Evolutionary conservation across 83 land plant species (phyloP).

Genomic region (Isoetes engelmannii): DNA sequence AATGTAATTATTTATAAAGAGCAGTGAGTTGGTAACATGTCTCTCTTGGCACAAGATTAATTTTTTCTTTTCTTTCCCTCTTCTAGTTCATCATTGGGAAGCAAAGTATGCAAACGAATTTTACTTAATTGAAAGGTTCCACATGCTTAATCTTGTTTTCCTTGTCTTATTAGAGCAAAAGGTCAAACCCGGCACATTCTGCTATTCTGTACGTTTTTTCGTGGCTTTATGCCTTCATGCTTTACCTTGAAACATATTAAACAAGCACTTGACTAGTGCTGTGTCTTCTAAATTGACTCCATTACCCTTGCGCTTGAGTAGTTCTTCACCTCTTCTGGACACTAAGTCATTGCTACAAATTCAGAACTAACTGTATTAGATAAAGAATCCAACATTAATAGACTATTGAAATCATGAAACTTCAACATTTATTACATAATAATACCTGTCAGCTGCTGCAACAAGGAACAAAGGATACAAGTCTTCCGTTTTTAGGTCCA

Average conservation of each 20-base stretch:
- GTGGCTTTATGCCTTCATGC: neutral
- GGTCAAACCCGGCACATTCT: no score
- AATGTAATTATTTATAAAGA: no score
- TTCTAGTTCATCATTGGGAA: no score
- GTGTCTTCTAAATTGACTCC: constrained; percentile 63
- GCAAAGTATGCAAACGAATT: no score
- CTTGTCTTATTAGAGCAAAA: no score
- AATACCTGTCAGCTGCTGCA: constrained; percentile 66
- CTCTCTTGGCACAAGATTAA: no score
- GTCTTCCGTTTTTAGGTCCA: constrained; percentile 52
- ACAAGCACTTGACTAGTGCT: constrained; percentile 47
- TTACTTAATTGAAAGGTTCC: no score
- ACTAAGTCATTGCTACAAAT: constrained; percentile 67
- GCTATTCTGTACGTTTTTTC: no score
- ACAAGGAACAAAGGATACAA: constrained; percentile 71
- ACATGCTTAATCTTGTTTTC: no score
- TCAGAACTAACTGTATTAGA: neutral
- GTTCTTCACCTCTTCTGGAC: constrained; percentile 72
- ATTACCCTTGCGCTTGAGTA: constrained; percentile 59
- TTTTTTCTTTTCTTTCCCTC: no score
- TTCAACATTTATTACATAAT: neutral
- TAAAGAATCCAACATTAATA: no score
- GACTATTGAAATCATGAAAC: neutral
- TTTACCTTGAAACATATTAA: constrained; percentile 72
- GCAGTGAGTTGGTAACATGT: no score